A percentile compares a stretch with the other conserved stretches of the same genome.
Conservation (phyloP, 2,329 filamentous ascomycete genomes). For the Chrysosporium keratinophilum region DNA sequence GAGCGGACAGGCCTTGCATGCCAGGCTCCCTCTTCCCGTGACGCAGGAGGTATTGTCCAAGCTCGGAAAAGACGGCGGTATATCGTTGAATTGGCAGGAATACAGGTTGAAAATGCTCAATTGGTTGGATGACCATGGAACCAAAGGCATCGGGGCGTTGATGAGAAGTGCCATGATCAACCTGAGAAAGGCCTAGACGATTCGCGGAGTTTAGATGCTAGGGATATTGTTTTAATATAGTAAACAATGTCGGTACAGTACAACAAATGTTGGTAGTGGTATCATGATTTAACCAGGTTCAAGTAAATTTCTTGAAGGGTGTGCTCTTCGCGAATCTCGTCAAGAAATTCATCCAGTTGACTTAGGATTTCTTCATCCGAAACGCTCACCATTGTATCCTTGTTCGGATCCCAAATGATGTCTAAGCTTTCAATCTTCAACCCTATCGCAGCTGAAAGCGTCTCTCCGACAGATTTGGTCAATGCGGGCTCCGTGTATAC, state of each 20-base stretch:
- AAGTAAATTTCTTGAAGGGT: constrained; percentile 71
- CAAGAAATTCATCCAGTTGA: constrained; percentile 50
- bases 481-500: constrained; percentile 59
- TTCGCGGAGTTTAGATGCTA: not conserved
- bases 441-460: constrained; percentile 51
- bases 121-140: constrained; percentile 54
- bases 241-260: constrained; percentile 19
- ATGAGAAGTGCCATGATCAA: constrained; percentile 76
- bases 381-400: constrained; percentile 61
- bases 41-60: constrained; percentile 55
- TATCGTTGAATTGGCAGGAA: constrained; percentile 59
- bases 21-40: constrained; percentile 45
- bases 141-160: constrained; percentile 56
- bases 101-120: constrained; percentile 64
- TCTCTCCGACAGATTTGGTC: constrained; percentile 54
- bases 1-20: constrained; percentile 19
- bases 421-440: constrained; percentile 63
- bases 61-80: constrained; percentile 55
- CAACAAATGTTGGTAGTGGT: constrained; percentile 8
- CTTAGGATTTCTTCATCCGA: constrained; percentile 48
- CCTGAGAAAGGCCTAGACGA: constrained; percentile 43
- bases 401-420: constrained; percentile 75
- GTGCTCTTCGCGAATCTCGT: constrained; percentile 48
- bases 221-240: not conserved
- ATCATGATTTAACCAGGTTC: constrained; percentile 41